These are phyloP conservation scores for Sphaceloma murrayae DNA, from an alignment of 2,329 filamentous ascomycete genomes.

Conservation along the genomic window DNA sequence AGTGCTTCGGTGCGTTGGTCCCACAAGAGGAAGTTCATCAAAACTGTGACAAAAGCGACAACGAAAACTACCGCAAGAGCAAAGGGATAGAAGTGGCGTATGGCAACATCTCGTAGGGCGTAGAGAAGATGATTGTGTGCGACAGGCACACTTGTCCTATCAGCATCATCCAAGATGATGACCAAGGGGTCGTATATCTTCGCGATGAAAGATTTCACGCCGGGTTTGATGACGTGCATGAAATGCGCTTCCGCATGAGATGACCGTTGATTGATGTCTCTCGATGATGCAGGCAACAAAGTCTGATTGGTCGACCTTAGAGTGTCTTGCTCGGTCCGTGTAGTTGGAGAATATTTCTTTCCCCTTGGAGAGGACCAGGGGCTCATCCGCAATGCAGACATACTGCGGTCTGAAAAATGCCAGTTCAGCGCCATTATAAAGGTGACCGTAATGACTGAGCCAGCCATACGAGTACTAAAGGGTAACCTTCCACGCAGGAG, in stretches of 20 bases:
- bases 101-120: constrained; percentile 38
- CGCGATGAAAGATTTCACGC: constrained; percentile 61
- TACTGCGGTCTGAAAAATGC: constrained; percentile 58
- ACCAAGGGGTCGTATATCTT: constrained; percentile 65
- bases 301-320: constrained; percentile 58
- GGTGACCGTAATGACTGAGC: constrained; percentile 61
- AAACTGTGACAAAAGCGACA: constrained; percentile 54
- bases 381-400: constrained; percentile 10
- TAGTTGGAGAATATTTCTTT: constrained; percentile 16
- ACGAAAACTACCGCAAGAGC: constrained; percentile 53
- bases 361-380: constrained; percentile 16
- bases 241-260: constrained; percentile 68
- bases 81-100: constrained; percentile 62
- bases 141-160: constrained; percentile 49
- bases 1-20: constrained; percentile 44
- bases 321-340: constrained; percentile 16
- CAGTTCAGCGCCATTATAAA: constrained; percentile 66
- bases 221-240: constrained; percentile 64
- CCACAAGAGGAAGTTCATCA: constrained; percentile 67
- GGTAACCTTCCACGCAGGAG: constrained; percentile 56
- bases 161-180: constrained; percentile 59
- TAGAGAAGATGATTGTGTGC: constrained; percentile 44
- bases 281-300: constrained; percentile 65
- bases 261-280: constrained; percentile 62
- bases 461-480: constrained; percentile 63